Percentiles rank a stretch among this genome's conserved stretches.
Conservation (phyloP, 371 early-diverging fungal species). For the Mortierella sp. region DNA sequence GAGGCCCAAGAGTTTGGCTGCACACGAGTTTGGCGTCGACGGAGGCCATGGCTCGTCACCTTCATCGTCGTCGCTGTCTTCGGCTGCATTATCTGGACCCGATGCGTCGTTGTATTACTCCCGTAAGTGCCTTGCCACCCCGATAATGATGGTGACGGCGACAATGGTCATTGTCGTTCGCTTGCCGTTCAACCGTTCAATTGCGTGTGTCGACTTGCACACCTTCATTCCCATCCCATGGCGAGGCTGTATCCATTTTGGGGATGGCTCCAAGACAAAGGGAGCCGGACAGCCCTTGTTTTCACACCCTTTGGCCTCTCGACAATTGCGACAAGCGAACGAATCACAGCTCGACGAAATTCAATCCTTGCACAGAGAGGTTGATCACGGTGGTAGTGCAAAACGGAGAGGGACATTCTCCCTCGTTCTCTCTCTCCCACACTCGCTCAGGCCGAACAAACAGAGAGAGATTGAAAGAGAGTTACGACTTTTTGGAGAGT, state of each 20-base stretch:
- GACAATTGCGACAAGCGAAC: not conserved
- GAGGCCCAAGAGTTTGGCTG: conserved; percentile 51
- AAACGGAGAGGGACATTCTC: not conserved
- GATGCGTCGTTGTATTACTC: conserved; percentile 25
- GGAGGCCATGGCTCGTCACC: conserved; percentile 21
- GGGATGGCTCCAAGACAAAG: not conserved
- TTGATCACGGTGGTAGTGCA: conserved; percentile 5
- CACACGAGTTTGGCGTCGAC: conserved; percentile 37
- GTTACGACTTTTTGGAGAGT: not conserved
- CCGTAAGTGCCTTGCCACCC: conserved; percentile 19
- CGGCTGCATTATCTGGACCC: conserved; percentile 13
- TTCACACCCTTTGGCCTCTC: conserved; percentile 1
- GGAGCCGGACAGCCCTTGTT: not conserved
- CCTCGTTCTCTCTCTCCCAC: conserved; percentile 3
- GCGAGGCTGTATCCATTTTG: not conserved
- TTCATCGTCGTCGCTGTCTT: conserved; percentile 7
- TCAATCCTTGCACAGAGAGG: not conserved
- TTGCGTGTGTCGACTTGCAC: not conserved
- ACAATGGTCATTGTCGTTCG: not conserved
- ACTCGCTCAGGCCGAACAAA: not conserved
- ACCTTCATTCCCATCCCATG: not conserved
- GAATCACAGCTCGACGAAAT: not conserved
- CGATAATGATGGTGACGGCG: not conserved
- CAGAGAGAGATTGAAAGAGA: not conserved
- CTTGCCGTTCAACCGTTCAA: not conserved